Evolutionary conservation across 2,329 filamentous ascomycete genomes (phyloP), one percentile per base, ranked within the genome.

Genomic region (Xylariaceae sp.): DNA sequence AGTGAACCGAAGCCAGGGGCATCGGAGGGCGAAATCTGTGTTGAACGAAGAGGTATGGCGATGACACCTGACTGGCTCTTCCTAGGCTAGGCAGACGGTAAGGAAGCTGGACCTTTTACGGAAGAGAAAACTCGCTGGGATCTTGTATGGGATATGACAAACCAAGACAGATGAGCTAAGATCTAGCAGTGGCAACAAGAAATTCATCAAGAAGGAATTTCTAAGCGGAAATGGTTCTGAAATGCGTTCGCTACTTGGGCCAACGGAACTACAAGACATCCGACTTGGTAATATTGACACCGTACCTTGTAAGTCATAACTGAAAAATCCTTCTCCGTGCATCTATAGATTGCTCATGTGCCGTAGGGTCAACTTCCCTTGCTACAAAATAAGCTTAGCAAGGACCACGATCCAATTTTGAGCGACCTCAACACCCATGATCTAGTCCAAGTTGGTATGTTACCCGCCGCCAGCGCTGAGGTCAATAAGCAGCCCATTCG

Each of bases 261-360:
- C 89, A 90, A 57, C 89, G 93, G 61, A 88, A 88, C 0, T 92
- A 91, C 64, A 78, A 79, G 3, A 85, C 85, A 0, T 76, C 84
- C 2, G 74, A 89, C 2, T 75, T 91, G 10, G 88, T 90, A 0
- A 75, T 93, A 0, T 69, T 92, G 1, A 90, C 88, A 0, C 89
- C 89, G 0, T 92, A 93, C 62, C 75, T 91, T 0, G 59, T 60
- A 62, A 49, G 59, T 20, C 1, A 42, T 2, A 3, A 20, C 16
- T 26, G 20, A 50, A 32, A 1, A 4, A 9, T 26, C 9, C 23
- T 26, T 20, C 20, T 23, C 1, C 16, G 32, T 20, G 16, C 12
- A 2, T 37, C 26, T 12, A 5, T 23, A 26, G 18, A 12, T 23
- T 43, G 12, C 50, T 59, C 48, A 61, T 29, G 20, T 10, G 14